These are phyloP conservation scores for Lactifluus hygrophoroides DNA, from an alignment of 768 basidiomycete species.

Conservation along the genomic window DNA sequence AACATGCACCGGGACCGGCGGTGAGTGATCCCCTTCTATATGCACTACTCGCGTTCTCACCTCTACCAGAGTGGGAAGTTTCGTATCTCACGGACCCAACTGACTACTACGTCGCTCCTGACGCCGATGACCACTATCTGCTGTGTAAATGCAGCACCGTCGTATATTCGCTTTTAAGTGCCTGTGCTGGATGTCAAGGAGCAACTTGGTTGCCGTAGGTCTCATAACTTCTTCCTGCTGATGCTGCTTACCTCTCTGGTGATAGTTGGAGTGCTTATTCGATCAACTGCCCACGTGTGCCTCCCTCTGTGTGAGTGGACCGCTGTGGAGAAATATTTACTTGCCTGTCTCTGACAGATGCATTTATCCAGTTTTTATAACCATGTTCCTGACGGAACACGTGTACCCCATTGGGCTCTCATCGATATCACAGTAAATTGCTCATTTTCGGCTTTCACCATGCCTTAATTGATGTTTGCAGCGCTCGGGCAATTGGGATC, in stretches of 20 bases:
- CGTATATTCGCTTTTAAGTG: background rate
- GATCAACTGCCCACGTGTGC: background rate
- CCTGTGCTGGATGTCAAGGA: background rate
- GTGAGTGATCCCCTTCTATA: background rate
- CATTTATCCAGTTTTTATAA: background rate
- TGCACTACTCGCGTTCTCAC: background rate
- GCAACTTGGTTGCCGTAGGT: background rate
- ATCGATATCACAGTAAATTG: background rate
- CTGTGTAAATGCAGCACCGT: background rate
- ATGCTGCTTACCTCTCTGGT: background rate
- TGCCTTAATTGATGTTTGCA: background rate
- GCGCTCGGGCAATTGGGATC: background rate
- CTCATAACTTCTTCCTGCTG: background rate
- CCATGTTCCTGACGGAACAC: conserved; percentile 2
- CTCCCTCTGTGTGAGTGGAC: too few relatives aligned
- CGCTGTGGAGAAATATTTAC: background rate
- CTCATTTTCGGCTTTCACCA: background rate
- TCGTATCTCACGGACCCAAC: too few relatives aligned
- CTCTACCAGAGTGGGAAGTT: too few relatives aligned
- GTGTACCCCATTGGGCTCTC: conserved; percentile 1
- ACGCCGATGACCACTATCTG: too few relatives aligned
- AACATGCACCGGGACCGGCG: too few relatives aligned
- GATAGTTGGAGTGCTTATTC: background rate
- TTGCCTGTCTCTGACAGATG: background rate
- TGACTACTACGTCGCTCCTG: too few relatives aligned